Conservation (phyloP, 169 alveolate genomes). For the Plasmodium berghei region DNA sequence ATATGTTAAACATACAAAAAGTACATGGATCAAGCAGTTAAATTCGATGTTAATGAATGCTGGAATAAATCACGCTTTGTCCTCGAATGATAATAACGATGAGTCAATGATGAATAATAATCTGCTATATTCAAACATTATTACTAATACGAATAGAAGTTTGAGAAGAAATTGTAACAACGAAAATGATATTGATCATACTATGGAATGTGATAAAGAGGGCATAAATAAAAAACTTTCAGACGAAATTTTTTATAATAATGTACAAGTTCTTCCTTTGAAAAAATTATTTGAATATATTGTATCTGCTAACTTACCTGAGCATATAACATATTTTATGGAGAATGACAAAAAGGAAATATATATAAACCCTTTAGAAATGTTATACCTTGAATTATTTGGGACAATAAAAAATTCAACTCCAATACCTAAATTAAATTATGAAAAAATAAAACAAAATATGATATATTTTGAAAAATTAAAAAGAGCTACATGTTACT, state of each 20-base stretch:
- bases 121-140: neutral
- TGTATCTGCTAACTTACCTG: slow-evolving; percentile 39
- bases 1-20: slow-evolving; percentile 16
- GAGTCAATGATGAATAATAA: neutral
- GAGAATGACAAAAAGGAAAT: slow-evolving; percentile 50
- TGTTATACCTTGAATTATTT: slow-evolving; percentile 34
- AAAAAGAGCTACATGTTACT: slow-evolving; percentile 63
- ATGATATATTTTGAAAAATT: slow-evolving; percentile 52
- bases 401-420: slow-evolving; percentile 45
- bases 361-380: slow-evolving; percentile 28
- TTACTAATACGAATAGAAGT: neutral
- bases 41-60: too few species aligned
- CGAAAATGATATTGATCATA: neutral
- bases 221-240: neutral
- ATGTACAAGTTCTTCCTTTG: slow-evolving; percentile 34
- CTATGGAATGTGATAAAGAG: neutral
- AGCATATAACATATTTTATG: slow-evolving; percentile 41
- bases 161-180: neutral
- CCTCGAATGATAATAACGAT: too few species aligned
- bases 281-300: slow-evolving; percentile 56
- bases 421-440: slow-evolving; percentile 42
- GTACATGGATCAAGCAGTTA: neutral
- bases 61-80: neutral
- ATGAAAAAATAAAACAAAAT: slow-evolving; percentile 34
- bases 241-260: slow-evolving; percentile 7